A percentile compares a stretch with the other conserved stretches of the same genome.
These are phyloP conservation scores for Trichoderma reesei DNA, from an alignment of 495 filamentous ascomycete species.

Conservation along the genomic window DNA sequence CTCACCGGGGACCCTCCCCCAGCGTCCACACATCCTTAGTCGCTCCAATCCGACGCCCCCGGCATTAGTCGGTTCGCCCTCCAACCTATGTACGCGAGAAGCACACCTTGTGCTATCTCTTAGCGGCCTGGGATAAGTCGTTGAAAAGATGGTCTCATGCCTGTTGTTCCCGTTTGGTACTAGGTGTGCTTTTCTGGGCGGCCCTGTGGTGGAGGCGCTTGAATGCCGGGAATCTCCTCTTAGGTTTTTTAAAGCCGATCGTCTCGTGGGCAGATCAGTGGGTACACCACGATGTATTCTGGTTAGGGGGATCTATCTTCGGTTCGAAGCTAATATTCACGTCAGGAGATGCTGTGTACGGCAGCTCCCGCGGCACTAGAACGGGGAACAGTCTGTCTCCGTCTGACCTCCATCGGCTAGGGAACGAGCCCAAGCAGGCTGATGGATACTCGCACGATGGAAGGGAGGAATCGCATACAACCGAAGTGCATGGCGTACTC, in stretches of 20 bases:
- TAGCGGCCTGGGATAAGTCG: not conserved
- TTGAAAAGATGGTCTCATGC: not conserved
- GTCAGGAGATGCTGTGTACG: not conserved
- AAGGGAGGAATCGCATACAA: not conserved
- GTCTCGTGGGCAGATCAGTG: slow-evolving; percentile 3
- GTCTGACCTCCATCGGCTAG: not conserved
- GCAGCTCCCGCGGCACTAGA: not conserved
- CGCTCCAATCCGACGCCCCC: not conserved
- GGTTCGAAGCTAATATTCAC: slow-evolving; percentile 6
- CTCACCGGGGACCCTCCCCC: not conserved
- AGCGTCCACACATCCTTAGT: no score
- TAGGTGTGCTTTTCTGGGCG: slow-evolving; percentile 1
- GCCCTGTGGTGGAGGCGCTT: slow-evolving; percentile 1
- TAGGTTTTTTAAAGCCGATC: not conserved
- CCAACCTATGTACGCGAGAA: not conserved
- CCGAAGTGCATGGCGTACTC: not conserved
- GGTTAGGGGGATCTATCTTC: not conserved
- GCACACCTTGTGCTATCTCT: not conserved
- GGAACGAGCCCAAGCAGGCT: not conserved
- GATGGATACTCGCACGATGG: not conserved
- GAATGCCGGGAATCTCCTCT: not conserved
- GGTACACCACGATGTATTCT: not conserved
- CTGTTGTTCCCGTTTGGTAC: slow-evolving; percentile 1
- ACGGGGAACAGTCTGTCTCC: not conserved
- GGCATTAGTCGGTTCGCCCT: not conserved